A percentile compares a stretch with the other conserved stretches of the same genome.
These are phyloP conservation scores for Rhizopogon rudus DNA, from an alignment of 768 basidiomycete genomes.

Conservation along the genomic window DNA sequence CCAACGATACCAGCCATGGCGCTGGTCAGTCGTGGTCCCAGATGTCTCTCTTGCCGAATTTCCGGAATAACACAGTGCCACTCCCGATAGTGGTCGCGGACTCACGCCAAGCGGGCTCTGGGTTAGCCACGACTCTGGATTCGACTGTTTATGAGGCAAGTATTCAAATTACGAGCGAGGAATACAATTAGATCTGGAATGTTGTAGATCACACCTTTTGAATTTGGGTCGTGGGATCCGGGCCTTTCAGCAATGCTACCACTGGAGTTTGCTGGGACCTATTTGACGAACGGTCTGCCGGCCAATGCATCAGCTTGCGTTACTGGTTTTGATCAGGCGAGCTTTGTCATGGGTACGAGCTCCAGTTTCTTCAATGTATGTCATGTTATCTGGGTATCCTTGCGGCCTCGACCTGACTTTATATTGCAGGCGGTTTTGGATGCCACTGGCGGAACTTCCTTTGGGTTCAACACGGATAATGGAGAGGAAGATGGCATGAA, in stretches of 20 bases:
- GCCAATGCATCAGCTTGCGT: slow-evolving; percentile 57
- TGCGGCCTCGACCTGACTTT: not conserved
- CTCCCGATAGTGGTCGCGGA: slow-evolving; percentile 65
- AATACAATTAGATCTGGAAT: slow-evolving; percentile 1
- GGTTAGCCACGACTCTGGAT: slow-evolving; percentile 35
- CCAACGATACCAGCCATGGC: slow-evolving; percentile 56
- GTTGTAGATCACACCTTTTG: slow-evolving; percentile 52
- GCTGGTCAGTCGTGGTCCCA: slow-evolving; percentile 69
- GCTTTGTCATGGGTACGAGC: slow-evolving; percentile 73
- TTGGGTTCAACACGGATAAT: slow-evolving; percentile 35
- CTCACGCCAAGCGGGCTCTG: slow-evolving; percentile 43
- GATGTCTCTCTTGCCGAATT: slow-evolving; percentile 46
- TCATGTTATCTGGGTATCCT: not conserved
- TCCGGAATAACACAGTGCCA: slow-evolving; percentile 45
- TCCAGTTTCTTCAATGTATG: slow-evolving; percentile 62
- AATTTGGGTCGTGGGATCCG: slow-evolving; percentile 74
- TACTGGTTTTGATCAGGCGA: slow-evolving; percentile 68
- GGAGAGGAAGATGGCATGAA: slow-evolving; percentile 33
- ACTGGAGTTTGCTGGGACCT: slow-evolving; percentile 59
- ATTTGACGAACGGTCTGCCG: slow-evolving; percentile 51
- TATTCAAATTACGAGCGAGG: slow-evolving; percentile 7
- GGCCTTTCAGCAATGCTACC: slow-evolving; percentile 66
- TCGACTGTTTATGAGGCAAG: slow-evolving; percentile 57
- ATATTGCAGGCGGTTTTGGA: slow-evolving; percentile 45
- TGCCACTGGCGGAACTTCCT: slow-evolving; percentile 28